Percentiles rank a stretch among this genome's conserved stretches.
These are phyloP conservation scores for Albugo laibachii DNA, from an alignment of 352 stramenopile species.

Conservation along the genomic window DNA sequence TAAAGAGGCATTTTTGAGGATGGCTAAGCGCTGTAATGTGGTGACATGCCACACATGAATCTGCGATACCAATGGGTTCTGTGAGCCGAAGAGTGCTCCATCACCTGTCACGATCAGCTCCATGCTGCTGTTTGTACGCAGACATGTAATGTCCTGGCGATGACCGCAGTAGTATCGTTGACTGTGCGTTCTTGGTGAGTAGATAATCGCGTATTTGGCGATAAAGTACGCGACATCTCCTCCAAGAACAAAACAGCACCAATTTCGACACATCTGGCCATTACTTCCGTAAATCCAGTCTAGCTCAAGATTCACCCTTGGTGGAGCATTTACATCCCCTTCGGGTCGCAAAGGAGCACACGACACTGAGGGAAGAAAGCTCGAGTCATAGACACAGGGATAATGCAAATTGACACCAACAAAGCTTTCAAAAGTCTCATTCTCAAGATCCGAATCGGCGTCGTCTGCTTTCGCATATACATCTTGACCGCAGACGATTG, in stretches of 20 bases:
- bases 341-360: neutral
- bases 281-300: constrained; percentile 64
- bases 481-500: constrained; percentile 34
- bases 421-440: constrained; percentile 9
- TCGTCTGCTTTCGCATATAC: constrained; percentile 44
- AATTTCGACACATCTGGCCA: constrained; percentile 21
- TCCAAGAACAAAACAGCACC: constrained; percentile 22
- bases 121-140: constrained; percentile 29
- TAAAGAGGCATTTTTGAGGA: constrained; percentile 41
- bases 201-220: constrained; percentile 55
- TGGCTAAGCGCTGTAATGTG: constrained; percentile 44
- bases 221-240: constrained; percentile 54
- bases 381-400: neutral
- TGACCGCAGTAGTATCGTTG: constrained; percentile 63
- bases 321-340: neutral
- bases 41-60: constrained; percentile 54
- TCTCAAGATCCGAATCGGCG: constrained; percentile 50
- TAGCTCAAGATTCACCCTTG: constrained; percentile 27
- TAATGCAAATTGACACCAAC: neutral
- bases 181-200: constrained; percentile 25
- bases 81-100: constrained; percentile 5
- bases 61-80: constrained; percentile 8
- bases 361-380: neutral
- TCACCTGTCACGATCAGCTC: constrained; percentile 54
- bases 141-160: constrained; percentile 26